Evolutionary conservation across 805 yeast genomes (phyloP), one percentile per base, ranked within the genome.

Genomic region (Metschnikowia arizonensis): DNA sequence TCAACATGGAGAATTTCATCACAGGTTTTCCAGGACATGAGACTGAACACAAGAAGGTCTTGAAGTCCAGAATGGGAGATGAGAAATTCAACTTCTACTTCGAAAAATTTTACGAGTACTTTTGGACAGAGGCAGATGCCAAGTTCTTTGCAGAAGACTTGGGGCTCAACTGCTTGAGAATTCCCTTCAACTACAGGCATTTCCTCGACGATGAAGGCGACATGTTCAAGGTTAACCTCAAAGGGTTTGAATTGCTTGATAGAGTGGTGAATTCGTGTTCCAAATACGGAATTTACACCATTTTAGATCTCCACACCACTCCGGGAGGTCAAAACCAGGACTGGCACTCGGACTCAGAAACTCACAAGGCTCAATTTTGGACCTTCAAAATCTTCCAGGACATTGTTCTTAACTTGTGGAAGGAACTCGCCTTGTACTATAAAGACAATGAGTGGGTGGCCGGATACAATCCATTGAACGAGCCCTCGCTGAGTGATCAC

Each of bases 281-380:
- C 23, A 64, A 63, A 45, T 61, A 75, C 50, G 77, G 74, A 3
- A 72, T 76, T 41, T 76, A 75, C 54, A 68, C 76, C 36, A 65
- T 76, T 44, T 62, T 76, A 40, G 81, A 76, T 49, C 62, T 76
- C 24, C 80, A 76, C 50, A 64, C 79, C 11, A 64, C 59, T 18
- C 80, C 80, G 12, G 81, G 80, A 42, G 79, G 80, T 23, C 79
- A 76, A 57, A 74, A 72, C 55, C 80, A 74, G 59, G 79, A 72
- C 53, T 76, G 80, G 81, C 81, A 76, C 53, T 56, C 66, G 18
- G 81, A 76, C 56, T 66, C 74, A 1, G 72, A 68, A 3, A 62
- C 72, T 51, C 77, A 74, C 59, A 69, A 70, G 57, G 64, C 79
- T 2, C 42, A 73, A 19, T 75, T 76, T 56, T 76, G 79, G 78